Base-by-base conservation (phyloP, 2,329 filamentous ascomycete genomes). In the Aspergillus luchuensis region DNA sequence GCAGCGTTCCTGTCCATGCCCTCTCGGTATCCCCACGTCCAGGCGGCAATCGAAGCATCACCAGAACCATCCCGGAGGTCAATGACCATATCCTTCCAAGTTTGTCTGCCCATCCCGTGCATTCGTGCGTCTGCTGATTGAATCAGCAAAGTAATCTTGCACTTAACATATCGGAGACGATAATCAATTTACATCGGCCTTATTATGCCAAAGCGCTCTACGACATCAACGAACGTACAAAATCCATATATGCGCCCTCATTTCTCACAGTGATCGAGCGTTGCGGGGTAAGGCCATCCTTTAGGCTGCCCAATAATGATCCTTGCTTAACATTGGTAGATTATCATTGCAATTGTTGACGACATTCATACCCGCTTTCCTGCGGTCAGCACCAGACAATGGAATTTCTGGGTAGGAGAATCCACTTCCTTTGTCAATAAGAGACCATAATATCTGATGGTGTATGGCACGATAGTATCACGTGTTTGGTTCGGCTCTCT, bases 31-130 rank as follows among this genome's bases (percentile, higher is more conserved):
- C 51, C 51, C 13, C 51, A 54, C 28, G 30, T 54, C 19, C 28
- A 54, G 23, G 33, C 51, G 13, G 51, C 51, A 39, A 54, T 43
- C 21, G 51, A 54, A 19, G 51, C 51, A 25, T 54, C 51, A 11
- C 51, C 51, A 0, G 51, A 54, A 39, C 51, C 51, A 17, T 54
- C 51, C 10, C 51, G 36, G 2, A 54, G 51, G 19, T 54, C 51
- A 11, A 54, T 54, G 51, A 54, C 51, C 13, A 38, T 54, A 23
- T 54, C 51, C 23, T 54, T 54, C 39, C 51, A 54, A n/a, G 51
- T 54, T 38, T 11, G 51, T 43, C 51, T 7, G 4, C 39, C 36
- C 7, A 8, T n/a, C 28, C 4, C 13, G 15, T 25, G 15, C 10
- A 25, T 11, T 33, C 13, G 5, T 6, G 7, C 8, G 23, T 54